These are phyloP conservation scores for Rubroshorea leprosula DNA, from an alignment of 345 rosid genomes.

Conservation along the genomic window DNA sequence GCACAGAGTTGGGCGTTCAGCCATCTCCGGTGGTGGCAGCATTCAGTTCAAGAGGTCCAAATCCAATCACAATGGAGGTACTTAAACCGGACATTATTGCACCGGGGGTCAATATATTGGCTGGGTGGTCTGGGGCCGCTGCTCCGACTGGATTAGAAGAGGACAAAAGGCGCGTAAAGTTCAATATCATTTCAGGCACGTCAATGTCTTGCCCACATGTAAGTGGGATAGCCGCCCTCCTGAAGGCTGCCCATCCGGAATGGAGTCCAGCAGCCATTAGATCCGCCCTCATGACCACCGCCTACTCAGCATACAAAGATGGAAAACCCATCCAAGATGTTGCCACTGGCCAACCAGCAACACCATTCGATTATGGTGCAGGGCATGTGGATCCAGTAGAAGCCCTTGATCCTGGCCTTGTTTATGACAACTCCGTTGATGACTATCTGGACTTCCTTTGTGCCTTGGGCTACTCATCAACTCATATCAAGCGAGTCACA, in stretches of 20 bases:
- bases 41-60: conserved; percentile 63
- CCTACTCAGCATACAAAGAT: conserved; percentile 37
- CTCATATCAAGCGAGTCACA: conserved; percentile 37
- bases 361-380: conserved; percentile 59
- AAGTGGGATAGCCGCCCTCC: conserved; percentile 50
- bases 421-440: conserved; percentile 44
- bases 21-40: conserved; percentile 61
- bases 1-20: conserved; percentile 34
- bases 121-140: conserved; percentile 47
- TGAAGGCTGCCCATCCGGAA: conserved; percentile 55
- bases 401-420: conserved; percentile 64
- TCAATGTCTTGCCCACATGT: conserved; percentile 68
- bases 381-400: conserved; percentile 57
- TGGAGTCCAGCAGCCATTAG: conserved; percentile 65
- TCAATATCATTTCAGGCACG: conserved; percentile 58
- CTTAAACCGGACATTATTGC: conserved; percentile 61
- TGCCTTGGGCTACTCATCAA: conserved; percentile 42
- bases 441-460: conserved; percentile 57
- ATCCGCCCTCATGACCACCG: conserved; percentile 75
- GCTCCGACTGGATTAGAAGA: conserved; percentile 36
- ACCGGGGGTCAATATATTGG: conserved; percentile 55
- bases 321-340: conserved; percentile 38
- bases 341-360: conserved; percentile 41
- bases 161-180: conserved; percentile 38
- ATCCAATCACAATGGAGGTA: conserved; percentile 38